phyloP scores from a whole-genome alignment of 2,329 filamentous ascomycete genomes.

The Xylaria sp. region DNA sequence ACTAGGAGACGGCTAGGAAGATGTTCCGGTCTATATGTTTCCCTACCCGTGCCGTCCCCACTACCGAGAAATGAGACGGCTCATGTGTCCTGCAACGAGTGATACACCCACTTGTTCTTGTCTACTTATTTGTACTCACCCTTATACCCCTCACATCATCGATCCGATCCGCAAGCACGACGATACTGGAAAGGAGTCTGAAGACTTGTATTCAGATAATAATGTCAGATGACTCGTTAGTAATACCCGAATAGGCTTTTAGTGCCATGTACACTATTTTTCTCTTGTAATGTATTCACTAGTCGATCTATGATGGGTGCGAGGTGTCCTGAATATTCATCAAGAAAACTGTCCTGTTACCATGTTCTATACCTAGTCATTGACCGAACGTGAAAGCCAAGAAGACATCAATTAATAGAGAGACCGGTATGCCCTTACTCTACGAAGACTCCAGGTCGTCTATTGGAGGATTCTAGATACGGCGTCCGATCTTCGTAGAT shows the following conservation, averaged over 20 bases:
- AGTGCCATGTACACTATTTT: conserved; percentile 6
- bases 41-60: not conserved
- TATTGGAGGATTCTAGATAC: not conserved
- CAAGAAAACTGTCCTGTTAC: not conserved
- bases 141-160: conserved; percentile 25
- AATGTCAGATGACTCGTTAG: conserved; percentile 21
- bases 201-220: conserved; percentile 16
- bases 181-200: not conserved
- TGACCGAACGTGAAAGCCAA: not conserved
- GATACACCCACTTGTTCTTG: not conserved
- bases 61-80: not conserved
- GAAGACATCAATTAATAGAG: not conserved
- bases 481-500: not conserved
- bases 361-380: not conserved
- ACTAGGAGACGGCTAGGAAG: conserved; percentile 30
- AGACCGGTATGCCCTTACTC: not conserved
- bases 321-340: not conserved
- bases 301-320: conserved; percentile 12
- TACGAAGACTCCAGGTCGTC: not conserved
- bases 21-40: conserved; percentile 15
- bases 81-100: not conserved
- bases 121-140: conserved; percentile 7
- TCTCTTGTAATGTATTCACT: conserved; percentile 18
- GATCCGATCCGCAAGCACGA: not conserved
- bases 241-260: conserved; percentile 17